Evolutionary conservation across 768 basidiomycete species (phyloP), one percentile per base, ranked within the genome.

Genomic region (Omphalotus guepiniiformis): DNA sequence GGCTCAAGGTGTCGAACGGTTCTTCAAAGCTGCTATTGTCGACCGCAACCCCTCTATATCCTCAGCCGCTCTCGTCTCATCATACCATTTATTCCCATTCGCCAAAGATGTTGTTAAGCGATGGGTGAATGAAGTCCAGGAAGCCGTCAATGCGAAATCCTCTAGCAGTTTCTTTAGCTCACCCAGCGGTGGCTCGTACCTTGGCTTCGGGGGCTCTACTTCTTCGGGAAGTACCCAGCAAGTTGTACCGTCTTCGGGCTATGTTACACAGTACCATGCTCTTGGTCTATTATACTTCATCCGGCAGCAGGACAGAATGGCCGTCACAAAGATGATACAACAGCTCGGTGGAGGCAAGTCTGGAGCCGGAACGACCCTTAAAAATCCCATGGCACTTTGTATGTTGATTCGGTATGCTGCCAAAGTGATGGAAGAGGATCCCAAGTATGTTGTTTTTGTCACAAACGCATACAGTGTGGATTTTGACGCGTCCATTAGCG

Each of bases 51-150:
- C 94, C 1, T 89, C 93, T 48, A 96, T 97, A 59, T 88, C 96
- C 4, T 93, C 93, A 19, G 93, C 95, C 25, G 93, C 96, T 3
- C 80, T 99, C 58, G 90, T 99, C 38, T 97, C 96, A 12, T 87
- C 96, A 2, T 98, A 98, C 63, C 95, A 99, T 67, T 80, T 98
- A 51, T 95, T 85, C 76, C 93, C 93, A 39, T 73, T 82, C 51
- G 90, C 95, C 1, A 93, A 91, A 61, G 92, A 97, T 54, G 92
- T 97, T 41, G 95, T 98, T 52, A 94, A 92, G 61, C 85, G 96
- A 58, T 99, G 96, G 96, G 91, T 91, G n/a, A 98, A 97, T 65
- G 96, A 99, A 68, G 91, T 87, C 1, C 93, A 97, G 59, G 96
- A 99, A 65, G 92, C 96, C 0, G 87, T 96, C 55, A 93, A 82